Percentiles rank a stretch among this genome's conserved stretches.
phyloP scores from a whole-genome alignment of 345 rosid genomes.

The Eucalyptus melliodora region DNA sequence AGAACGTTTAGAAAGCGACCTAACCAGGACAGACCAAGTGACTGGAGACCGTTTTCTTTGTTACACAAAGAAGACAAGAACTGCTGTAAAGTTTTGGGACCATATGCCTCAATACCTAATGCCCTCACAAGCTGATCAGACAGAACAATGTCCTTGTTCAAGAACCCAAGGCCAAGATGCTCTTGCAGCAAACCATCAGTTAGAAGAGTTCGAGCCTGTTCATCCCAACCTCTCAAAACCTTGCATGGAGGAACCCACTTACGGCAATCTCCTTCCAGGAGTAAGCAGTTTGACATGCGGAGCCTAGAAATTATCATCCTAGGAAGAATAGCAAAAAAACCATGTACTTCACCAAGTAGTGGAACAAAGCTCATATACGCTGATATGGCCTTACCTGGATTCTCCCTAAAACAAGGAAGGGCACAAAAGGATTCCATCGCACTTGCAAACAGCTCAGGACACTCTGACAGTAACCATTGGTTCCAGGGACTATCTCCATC shows the following conservation, averaged over 20 bases:
- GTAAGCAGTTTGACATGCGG: slow-evolving; percentile 64
- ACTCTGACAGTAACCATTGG: slow-evolving; percentile 73
- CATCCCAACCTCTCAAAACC: slow-evolving; percentile 88
- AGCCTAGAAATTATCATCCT: slow-evolving; percentile 55
- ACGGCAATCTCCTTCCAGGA: slow-evolving; percentile 61
- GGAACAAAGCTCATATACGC: slow-evolving; percentile 88
- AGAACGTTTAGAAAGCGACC: slow-evolving; percentile 56
- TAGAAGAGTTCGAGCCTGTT: slow-evolving; percentile 44
- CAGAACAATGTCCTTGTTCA: slow-evolving; percentile 64
- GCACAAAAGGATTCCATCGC: slow-evolving; percentile 60
- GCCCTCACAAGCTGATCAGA: slow-evolving; percentile 81
- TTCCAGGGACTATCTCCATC: slow-evolving; percentile 96
- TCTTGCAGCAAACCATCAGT: slow-evolving; percentile 52
- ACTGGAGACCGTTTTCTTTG: slow-evolving; percentile 37
- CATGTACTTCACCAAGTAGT: slow-evolving; percentile 90
- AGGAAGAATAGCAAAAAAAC: slow-evolving; percentile 80
- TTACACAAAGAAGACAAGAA: slow-evolving; percentile 47
- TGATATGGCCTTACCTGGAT: slow-evolving; percentile 72
- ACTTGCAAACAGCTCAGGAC: slow-evolving; percentile 64
- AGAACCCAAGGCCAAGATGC: slow-evolving; percentile 79
- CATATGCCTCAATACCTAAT: slow-evolving; percentile 71
- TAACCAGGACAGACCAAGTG: slow-evolving; percentile 69
- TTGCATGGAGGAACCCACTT: slow-evolving; percentile 92
- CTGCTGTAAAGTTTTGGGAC: slow-evolving; percentile 55
- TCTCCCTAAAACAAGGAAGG: slow-evolving; percentile 73